Base-by-base conservation (phyloP, 345 rosid genomes). In the Hirschfeldia incana region DNA sequence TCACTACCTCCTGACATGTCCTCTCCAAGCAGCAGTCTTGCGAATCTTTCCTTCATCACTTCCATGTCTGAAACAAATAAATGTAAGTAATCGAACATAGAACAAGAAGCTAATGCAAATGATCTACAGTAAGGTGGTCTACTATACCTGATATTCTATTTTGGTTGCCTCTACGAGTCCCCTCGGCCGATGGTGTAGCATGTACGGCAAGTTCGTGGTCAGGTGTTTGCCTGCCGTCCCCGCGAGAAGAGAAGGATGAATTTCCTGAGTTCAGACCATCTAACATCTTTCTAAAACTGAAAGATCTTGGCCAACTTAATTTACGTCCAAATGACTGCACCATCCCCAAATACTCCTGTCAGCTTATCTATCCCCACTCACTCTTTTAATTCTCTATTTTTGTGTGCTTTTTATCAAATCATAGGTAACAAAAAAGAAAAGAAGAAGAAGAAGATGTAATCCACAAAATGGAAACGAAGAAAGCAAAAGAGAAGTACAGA, bases 1-100 rank as follows among this genome's bases (percentile, higher is more conserved):
- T 85, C 86, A 6, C 87, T 86, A 71, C 93, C 91, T 5, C 95
- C 91, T 33, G 92, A 90, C 91, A 90, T 90, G 70, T 90, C 92
- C 80, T 90, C 92, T 15, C 94, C 95, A 69, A 89, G 73, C 51
- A 90, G 84, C 80, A 90, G 77, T 80, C 84, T 90, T 2, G 86
- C 85, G 21, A 89, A 89, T 65, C 78, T 85, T 78, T 90, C 91
- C 86, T 83, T 87, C 91, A 90, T 86, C 79, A 80, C 83, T 58
- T 89, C 85, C 72, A 70, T 77, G 59, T 86, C 95, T 90, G 78
- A 77, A 83, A 5, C 53, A 80, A 0, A 75, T 16, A 16, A 6
- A 3, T 17, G 33, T 42, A 46, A 69, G 59, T 39, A 26, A 30
- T 32, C 9, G 2, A 28, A 68, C 36, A 27, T 67, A 29, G 3